Conservation (phyloP, 495 filamentous ascomycete genomes). For the Podospora australis region DNA sequence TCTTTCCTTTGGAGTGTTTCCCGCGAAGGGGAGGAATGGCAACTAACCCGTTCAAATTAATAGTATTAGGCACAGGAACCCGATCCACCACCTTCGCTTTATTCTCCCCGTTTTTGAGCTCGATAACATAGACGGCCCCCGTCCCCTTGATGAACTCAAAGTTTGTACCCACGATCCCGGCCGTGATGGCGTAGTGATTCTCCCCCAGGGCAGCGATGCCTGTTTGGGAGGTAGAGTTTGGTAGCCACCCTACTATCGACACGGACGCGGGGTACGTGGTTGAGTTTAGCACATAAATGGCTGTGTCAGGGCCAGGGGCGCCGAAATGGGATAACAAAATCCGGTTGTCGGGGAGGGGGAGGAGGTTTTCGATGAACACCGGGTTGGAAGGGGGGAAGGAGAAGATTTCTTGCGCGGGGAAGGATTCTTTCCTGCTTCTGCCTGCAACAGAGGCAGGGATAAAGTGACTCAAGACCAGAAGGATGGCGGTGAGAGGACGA, state of each 20-base stretch:
- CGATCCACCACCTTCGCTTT: not conserved
- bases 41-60: not conserved
- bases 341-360: constrained; percentile 2
- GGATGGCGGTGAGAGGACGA: too few relatives aligned
- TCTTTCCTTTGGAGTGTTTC: not conserved
- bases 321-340: not conserved
- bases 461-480: too few relatives aligned
- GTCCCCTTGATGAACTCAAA: constrained; percentile 3
- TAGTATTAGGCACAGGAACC: not conserved
- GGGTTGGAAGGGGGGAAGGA: constrained; percentile 2
- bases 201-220: not conserved
- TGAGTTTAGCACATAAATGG: not conserved
- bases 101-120: not conserved
- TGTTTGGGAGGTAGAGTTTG: constrained; percentile 3
- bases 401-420: constrained; percentile 1
- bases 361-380: not conserved
- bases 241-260: not conserved
- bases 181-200: not conserved
- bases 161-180: not conserved
- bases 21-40: not conserved
- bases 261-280: not conserved
- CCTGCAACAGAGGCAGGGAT: too few relatives aligned
- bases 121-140: not conserved
- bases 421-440: too few relatives aligned
- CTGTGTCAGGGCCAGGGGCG: not conserved